Evolutionary conservation across 495 filamentous ascomycete species (phyloP).

Genomic region (Penicillium roqueforti): DNA sequence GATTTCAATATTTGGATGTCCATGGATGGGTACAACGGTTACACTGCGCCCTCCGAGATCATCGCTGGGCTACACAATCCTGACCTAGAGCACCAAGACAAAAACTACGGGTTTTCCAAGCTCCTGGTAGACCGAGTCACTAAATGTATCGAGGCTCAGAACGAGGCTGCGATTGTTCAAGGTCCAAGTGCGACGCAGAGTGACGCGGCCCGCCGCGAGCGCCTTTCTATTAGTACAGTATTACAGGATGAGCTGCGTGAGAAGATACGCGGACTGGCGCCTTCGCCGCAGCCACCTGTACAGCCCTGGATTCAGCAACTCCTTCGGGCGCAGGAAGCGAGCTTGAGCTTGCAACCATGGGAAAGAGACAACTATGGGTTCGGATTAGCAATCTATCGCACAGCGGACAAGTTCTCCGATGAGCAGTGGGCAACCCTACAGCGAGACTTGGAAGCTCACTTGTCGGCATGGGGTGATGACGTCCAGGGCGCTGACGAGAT

Average conservation of each 20-base stretch:
- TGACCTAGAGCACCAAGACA: background rate
- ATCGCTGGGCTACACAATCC: background rate
- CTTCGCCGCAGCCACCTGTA: conserved; percentile 7
- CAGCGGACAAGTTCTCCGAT: conserved; percentile 9
- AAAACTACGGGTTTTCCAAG: background rate
- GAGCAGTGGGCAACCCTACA: conserved; percentile 10
- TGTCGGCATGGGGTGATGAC: conserved; percentile 14
- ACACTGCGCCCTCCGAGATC: background rate
- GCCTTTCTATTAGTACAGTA: conserved; percentile 1
- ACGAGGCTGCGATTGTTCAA: conserved; percentile 4
- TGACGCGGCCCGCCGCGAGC: conserved; percentile 6
- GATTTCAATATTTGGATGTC: conserved; percentile 11
- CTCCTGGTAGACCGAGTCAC: conserved; percentile 1
- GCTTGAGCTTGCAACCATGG: background rate
- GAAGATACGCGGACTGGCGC: conserved; percentile 6
- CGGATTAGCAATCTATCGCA: conserved; percentile 20
- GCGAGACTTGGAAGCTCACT: conserved; percentile 9
- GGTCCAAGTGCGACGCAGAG: conserved; percentile 6
- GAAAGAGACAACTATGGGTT: background rate
- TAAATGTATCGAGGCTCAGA: conserved; percentile 8
- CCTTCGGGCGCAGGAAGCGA: conserved; percentile 1
- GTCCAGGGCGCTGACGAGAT: conserved; percentile 9
- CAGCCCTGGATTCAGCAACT: conserved; percentile 8
- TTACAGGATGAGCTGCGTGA: conserved; percentile 7
- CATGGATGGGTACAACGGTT: conserved; percentile 5